phyloP scores from a whole-genome alignment of 1,284 basidiomycete species.

The Trichosporon sp. region DNA sequence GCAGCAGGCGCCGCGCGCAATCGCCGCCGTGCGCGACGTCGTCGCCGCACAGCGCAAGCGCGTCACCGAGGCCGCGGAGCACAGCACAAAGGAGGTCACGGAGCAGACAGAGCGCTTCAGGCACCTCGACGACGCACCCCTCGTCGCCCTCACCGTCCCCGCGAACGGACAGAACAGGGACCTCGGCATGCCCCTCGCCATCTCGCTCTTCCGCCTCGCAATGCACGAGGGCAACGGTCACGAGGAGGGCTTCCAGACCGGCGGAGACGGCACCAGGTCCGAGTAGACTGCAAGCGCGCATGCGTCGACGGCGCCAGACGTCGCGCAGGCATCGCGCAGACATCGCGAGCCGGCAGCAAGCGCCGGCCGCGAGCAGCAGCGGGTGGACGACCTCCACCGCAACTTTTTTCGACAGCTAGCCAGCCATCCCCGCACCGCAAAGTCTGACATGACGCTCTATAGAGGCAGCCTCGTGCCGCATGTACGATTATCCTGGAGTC shows the following conservation, averaged over 20 bases:
- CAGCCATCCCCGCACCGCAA: neutral
- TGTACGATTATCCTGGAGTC: neutral
- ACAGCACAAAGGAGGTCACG: neutral
- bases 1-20: slow-evolving; percentile 6
- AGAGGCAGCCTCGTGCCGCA: neutral
- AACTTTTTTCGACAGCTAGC: neutral
- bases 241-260: slow-evolving; percentile 10
- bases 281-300: no score
- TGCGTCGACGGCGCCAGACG: no score
- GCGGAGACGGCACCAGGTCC: neutral
- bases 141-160: slow-evolving; percentile 18
- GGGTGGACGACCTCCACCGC: neutral
- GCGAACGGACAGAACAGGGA: slow-evolving; percentile 13
- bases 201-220: slow-evolving; percentile 17
- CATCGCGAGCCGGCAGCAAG: no score
- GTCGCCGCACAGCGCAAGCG: slow-evolving; percentile 13
- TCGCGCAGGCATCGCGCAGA: no score
- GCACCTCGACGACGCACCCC: slow-evolving; percentile 1
- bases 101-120: neutral
- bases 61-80: neutral
- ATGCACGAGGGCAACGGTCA: slow-evolving; percentile 21
- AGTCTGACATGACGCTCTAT: neutral
- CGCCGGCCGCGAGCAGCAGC: neutral
- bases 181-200: slow-evolving; percentile 13
- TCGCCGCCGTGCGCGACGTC: slow-evolving; percentile 1